These are phyloP conservation scores for Asterella californica DNA, from an alignment of 225 moss, liverwort and hornwort genomes.

Conservation along the genomic window DNA sequence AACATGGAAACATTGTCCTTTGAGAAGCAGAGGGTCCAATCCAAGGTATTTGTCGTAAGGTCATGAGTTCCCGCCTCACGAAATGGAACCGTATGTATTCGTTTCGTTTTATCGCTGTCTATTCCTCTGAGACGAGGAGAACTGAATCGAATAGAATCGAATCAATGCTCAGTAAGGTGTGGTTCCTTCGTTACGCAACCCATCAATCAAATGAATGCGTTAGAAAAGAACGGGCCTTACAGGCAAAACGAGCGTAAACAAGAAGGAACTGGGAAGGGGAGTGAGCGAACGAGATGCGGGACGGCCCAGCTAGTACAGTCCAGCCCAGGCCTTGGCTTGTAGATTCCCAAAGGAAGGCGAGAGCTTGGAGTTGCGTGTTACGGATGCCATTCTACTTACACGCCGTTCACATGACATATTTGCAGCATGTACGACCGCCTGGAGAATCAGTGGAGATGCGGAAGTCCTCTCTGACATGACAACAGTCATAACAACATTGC, in stretches of 20 bases:
- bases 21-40: no score
- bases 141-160: not conserved
- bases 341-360: not conserved
- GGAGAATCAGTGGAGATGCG: not conserved
- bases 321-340: not conserved
- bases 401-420: constrained; percentile 29
- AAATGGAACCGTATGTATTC: not conserved
- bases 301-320: not conserved
- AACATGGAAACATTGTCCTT: no score
- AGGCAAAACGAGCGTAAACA: not conserved
- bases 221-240: not conserved
- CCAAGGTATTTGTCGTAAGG: no score
- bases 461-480: constrained; percentile 18
- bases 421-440: constrained; percentile 25
- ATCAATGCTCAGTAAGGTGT: not conserved
- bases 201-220: not conserved
- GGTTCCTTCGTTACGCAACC: not conserved
- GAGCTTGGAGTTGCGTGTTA: constrained; percentile 12
- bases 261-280: not conserved
- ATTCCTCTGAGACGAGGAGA: not conserved
- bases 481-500: constrained; percentile 11
- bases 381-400: constrained; percentile 21
- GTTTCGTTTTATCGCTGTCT: not conserved
- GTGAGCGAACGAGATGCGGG: not conserved
- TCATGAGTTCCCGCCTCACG: not conserved